These are phyloP conservation scores for Russula griseocarnosa DNA, from an alignment of 768 basidiomycete species.

Conservation along the genomic window DNA sequence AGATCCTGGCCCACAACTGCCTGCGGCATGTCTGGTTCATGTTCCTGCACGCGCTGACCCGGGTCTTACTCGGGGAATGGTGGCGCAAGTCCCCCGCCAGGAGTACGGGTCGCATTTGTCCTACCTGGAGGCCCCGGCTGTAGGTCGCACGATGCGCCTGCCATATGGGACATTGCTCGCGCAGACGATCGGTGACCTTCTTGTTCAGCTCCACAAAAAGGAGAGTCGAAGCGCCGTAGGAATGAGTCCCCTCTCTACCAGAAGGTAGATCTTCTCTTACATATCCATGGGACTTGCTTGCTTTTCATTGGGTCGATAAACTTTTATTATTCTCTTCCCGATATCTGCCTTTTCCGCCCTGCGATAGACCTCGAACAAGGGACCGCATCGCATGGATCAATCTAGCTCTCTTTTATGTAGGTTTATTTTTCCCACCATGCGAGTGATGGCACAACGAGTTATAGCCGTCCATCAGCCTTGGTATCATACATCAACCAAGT, in stretches of 20 bases:
- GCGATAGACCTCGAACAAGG: slow-evolving; percentile 14
- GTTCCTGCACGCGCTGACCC: slow-evolving; percentile 2
- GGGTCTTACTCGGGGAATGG: slow-evolving; percentile 19
- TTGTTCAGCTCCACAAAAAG: slow-evolving; percentile 16
- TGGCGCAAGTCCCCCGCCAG: slow-evolving; percentile 13
- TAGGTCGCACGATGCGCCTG: not conserved
- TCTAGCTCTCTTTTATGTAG: slow-evolving; percentile 1
- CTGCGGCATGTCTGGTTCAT: slow-evolving; percentile 3
- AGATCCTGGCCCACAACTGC: slow-evolving; percentile 3
- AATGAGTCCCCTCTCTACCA: slow-evolving; percentile 1
- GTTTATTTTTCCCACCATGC: slow-evolving; percentile 8
- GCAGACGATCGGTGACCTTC: slow-evolving; percentile 12
- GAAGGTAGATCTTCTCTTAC: slow-evolving; percentile 19
- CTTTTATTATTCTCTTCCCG: slow-evolving; percentile 10
- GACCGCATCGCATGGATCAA: not conserved
- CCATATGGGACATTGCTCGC: slow-evolving; percentile 9
- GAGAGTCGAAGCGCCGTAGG: slow-evolving; percentile 4
- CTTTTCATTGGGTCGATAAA: slow-evolving; percentile 25
- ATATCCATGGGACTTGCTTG: slow-evolving; percentile 12
- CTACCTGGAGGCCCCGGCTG: not conserved
- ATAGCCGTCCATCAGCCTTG: slow-evolving; percentile 6
- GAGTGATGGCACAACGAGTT: not conserved
- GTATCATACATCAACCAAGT: not conserved
- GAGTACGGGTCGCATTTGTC: slow-evolving; percentile 17
- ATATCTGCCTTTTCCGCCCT: slow-evolving; percentile 9